phyloP scores from a whole-genome alignment of 495 filamentous ascomycete genomes.

The Viridothelium virens region DNA sequence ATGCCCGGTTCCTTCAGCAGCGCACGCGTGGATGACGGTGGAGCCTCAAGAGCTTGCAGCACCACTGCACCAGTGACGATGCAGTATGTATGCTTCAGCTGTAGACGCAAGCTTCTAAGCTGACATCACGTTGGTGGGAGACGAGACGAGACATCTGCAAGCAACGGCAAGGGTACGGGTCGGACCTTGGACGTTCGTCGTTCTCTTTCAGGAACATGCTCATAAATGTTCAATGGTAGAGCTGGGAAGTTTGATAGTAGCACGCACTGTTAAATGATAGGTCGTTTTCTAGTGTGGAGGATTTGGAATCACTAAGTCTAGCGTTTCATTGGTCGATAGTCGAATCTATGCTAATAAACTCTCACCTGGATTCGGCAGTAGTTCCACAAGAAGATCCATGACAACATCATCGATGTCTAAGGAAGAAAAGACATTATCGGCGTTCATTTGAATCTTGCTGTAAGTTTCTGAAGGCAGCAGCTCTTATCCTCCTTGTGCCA shows the following conservation, averaged over 20 bases:
- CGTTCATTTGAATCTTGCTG: too few relatives aligned
- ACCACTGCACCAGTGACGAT: not conserved
- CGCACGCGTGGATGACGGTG: not conserved
- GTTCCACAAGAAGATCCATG: not conserved
- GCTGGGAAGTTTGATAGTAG: not conserved
- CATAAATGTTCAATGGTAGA: too few relatives aligned
- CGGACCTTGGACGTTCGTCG: not conserved
- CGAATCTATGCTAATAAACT: not conserved
- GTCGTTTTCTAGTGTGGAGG: not conserved
- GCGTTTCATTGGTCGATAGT: not conserved
- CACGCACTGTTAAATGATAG: not conserved
- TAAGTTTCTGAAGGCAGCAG: too few relatives aligned
- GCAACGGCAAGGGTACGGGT: too few relatives aligned
- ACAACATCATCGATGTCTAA: not conserved
- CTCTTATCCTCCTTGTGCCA: too few relatives aligned
- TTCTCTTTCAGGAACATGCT: not conserved
- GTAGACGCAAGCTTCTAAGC: not conserved
- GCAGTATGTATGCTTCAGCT: slow-evolving; percentile 9
- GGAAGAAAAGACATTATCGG: too few relatives aligned
- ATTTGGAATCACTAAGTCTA: not conserved
- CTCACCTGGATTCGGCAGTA: not conserved
- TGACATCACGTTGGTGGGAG: not conserved
- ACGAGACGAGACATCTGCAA: not conserved
- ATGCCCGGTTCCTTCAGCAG: slow-evolving; percentile 10
- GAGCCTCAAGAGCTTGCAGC: slow-evolving; percentile 5